phyloP scores from a whole-genome alignment of 192 early-diverging fungal genomes.

The Rhizoclosmatium sp. region DNA sequence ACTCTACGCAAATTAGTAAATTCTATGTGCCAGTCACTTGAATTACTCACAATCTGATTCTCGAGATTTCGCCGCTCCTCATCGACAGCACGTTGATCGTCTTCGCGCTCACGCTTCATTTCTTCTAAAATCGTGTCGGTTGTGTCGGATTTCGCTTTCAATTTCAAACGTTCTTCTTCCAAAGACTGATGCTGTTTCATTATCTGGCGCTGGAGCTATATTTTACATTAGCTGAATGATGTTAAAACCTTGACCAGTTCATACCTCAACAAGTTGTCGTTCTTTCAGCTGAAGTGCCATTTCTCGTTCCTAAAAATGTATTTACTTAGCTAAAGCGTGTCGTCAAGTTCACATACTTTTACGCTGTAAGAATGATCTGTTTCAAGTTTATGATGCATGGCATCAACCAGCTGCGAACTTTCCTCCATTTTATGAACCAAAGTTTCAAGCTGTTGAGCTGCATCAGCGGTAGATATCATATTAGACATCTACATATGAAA shows the following conservation, averaged over 20 bases:
- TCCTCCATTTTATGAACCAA: slow-evolving; percentile 32
- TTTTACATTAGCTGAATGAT: background rate
- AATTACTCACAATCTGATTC: slow-evolving; percentile 32
- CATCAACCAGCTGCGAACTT: slow-evolving; percentile 27
- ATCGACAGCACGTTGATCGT: slow-evolving; percentile 21
- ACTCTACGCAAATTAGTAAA: background rate
- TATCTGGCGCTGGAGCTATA: slow-evolving; percentile 35
- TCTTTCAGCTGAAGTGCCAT: slow-evolving; percentile 27
- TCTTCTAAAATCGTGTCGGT: slow-evolving; percentile 8
- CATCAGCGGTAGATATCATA: slow-evolving; percentile 34
- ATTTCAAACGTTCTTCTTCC: slow-evolving; percentile 33
- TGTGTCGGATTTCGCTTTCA: slow-evolving; percentile 3
- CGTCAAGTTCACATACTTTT: slow-evolving; percentile 10
- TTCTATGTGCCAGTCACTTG: background rate
- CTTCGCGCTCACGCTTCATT: slow-evolving; percentile 20
- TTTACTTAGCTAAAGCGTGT: background rate
- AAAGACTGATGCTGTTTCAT: slow-evolving; percentile 1
- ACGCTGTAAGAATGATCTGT: slow-evolving; percentile 32
- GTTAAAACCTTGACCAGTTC: background rate
- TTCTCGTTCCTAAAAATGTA: slow-evolving; percentile 29
- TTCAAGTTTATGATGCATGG: slow-evolving; percentile 37
- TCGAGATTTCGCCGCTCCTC: slow-evolving; percentile 15
- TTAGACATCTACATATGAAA: slow-evolving; percentile 24
- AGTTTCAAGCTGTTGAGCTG: slow-evolving; percentile 32
- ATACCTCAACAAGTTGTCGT: slow-evolving; percentile 34